A percentile compares a stretch with the other conserved stretches of the same genome.
Evolutionary conservation across 1,284 basidiomycete species (phyloP).

Genomic region (Kwoniella shivajii): DNA sequence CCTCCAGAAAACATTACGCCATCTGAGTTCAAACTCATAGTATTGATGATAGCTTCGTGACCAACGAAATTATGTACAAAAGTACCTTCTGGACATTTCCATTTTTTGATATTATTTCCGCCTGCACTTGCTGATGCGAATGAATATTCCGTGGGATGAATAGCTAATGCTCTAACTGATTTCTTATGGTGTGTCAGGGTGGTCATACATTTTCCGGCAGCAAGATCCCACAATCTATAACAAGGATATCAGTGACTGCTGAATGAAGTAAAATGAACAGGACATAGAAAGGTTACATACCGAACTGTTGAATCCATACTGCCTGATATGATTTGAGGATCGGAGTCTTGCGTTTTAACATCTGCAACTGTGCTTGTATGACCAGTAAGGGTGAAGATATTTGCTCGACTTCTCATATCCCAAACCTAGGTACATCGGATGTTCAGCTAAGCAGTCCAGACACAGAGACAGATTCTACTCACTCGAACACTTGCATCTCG

Average conservation of each 20-base stretch:
- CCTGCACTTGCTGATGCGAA: constrained; percentile 94
- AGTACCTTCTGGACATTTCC: constrained; percentile 94
- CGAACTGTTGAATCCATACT: constrained; percentile 97
- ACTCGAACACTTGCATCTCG: constrained; percentile 91
- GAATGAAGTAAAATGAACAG: constrained; percentile 2
- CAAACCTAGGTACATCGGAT: constrained; percentile 62
- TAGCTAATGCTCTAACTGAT: constrained; percentile 86
- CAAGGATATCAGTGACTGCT: not conserved
- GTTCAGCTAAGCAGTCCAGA: not conserved
- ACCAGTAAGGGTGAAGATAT: constrained; percentile 89
- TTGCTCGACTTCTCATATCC: constrained; percentile 98
- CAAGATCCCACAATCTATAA: constrained; percentile 90
- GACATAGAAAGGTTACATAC: no score
- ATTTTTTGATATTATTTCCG: constrained; percentile 99
- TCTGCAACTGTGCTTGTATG: constrained; percentile 93
- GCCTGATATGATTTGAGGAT: constrained; percentile 96
- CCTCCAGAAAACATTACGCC: constrained; percentile 97
- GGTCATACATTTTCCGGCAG: constrained; percentile 92
- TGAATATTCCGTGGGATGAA: constrained; percentile 93
- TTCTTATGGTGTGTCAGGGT: constrained; percentile 99
- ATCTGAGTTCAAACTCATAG: constrained; percentile 87
- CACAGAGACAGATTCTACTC: constrained; percentile 7
- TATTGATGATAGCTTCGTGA: constrained; percentile 97
- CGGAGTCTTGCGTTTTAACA: constrained; percentile 91
- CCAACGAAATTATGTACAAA: constrained; percentile 96